Base-by-base conservation (phyloP, 495 filamentous ascomycete genomes). In the Parmelia sp. region DNA sequence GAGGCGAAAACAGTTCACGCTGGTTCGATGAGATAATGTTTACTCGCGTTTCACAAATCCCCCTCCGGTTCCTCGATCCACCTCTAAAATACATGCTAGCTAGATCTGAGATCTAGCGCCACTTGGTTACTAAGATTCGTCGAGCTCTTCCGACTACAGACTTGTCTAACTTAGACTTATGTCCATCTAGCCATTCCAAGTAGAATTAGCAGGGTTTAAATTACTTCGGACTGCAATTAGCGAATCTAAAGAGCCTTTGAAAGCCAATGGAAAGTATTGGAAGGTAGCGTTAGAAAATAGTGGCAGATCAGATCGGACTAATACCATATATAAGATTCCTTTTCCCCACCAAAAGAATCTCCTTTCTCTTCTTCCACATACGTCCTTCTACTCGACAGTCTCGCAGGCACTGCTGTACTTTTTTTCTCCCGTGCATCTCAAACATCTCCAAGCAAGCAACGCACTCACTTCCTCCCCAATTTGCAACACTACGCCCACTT, bases 341-440 rank as follows among this genome's bases (percentile, higher is more conserved):
- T 8, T 31, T 60, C 36, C n/a, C 42, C 45, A 17, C 14, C 10
- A 4, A 11, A 17, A 35, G 35, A 40, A 19, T 44, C 14, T 65
- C 42, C 60, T 60, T 36, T 55, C 60, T 42, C 39, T n/a, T 39
- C 56, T 21, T 45, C 23, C 35, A 33, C 45, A 27, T 31, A 60
- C 25, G 17, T 27, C 33, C 39, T 33, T 45, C 6, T 61, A 35
- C 42, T 44, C 55, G 44, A 29, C 4, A 17, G 49, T 31, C 49
- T 53, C 31, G 27, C 27, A 31, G 25, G 49, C 15, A 53, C 49
- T 19, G 25, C 49, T 31, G 25, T 29, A 53, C 12, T 3, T 25
- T 29, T 14, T 53, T 4, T 9, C 27, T 53, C 7, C 25, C 25
- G 7, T 36, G 35, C 12, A 31, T 53, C 27, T 29, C 25, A 31